These are phyloP conservation scores for Apiotrichum laibachii DNA, from an alignment of 1,284 basidiomycete genomes.

Conservation along the genomic window DNA sequence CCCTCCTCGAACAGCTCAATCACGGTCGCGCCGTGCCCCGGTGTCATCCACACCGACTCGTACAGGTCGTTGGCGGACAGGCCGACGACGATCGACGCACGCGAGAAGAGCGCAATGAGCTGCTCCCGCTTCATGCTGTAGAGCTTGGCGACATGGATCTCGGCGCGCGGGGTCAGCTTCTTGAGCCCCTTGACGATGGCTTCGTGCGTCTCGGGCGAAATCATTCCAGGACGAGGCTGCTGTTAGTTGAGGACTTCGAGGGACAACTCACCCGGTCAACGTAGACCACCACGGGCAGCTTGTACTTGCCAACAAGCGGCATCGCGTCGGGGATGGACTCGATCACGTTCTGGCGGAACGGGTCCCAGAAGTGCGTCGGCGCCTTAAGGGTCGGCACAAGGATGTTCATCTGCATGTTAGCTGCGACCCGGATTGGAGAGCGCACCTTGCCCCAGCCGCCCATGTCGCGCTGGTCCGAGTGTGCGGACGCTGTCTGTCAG, in stretches of 20 bases:
- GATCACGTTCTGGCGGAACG: conserved; percentile 33
- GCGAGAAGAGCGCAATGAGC: conserved; percentile 35
- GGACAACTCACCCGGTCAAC: conserved; percentile 28
- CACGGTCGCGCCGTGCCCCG: conserved; percentile 22
- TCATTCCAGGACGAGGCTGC: conserved; percentile 15
- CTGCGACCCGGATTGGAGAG: background rate
- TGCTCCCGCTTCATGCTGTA: conserved; percentile 34
- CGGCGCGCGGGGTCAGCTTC: conserved; percentile 36
- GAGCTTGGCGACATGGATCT: conserved; percentile 42
- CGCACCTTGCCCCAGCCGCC: conserved; percentile 41
- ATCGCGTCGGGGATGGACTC: conserved; percentile 23
- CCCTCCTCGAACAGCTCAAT: conserved; percentile 34
- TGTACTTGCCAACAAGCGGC: conserved; percentile 15
- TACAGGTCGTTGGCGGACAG: conserved; percentile 36
- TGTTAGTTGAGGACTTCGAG: background rate
- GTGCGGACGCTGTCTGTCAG: conserved; percentile 36
- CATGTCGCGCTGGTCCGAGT: conserved; percentile 31
- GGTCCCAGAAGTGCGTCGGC: conserved; percentile 32
- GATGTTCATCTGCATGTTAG: conserved; percentile 39
- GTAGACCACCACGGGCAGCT: conserved; percentile 44
- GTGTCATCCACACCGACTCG: conserved; percentile 38
- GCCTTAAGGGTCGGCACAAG: conserved; percentile 25
- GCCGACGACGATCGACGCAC: conserved; percentile 40
- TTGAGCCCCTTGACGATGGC: conserved; percentile 37
- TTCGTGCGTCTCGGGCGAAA: conserved; percentile 26